Conservation (phyloP, 2,329 filamentous ascomycete genomes). For the Boeremia exigua region DNA sequence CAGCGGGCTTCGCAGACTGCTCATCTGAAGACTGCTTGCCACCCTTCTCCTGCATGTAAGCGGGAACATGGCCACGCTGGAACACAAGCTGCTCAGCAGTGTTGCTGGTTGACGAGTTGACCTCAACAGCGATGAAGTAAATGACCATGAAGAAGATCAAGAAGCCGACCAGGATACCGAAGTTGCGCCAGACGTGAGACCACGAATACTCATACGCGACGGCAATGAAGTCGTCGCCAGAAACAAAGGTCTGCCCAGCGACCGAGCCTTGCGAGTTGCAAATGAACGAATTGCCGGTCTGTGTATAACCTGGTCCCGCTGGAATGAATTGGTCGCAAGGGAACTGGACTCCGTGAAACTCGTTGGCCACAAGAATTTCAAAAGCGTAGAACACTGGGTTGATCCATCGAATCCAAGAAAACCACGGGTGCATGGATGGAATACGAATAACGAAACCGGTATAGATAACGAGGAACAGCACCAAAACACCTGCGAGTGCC, state of each 20-base stretch:
- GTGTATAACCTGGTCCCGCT: slow-evolving; percentile 42
- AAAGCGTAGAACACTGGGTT: slow-evolving; percentile 82
- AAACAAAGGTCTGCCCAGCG: slow-evolving; percentile 47
- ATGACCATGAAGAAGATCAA: slow-evolving; percentile 67
- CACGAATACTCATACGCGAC: slow-evolving; percentile 47
- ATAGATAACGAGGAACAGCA: slow-evolving; percentile 68
- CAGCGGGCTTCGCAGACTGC: slow-evolving; percentile 38
- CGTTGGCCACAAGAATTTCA: slow-evolving; percentile 80
- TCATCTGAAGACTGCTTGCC: slow-evolving; percentile 43
- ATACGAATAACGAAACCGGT: slow-evolving; percentile 74
- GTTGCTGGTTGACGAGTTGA: slow-evolving; percentile 68
- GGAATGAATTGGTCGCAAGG: slow-evolving; percentile 49
- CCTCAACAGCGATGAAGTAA: slow-evolving; percentile 69
- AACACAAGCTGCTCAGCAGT: slow-evolving; percentile 75
- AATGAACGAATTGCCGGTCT: slow-evolving; percentile 39
- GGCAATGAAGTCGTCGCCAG: slow-evolving; percentile 47
- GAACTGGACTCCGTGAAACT: slow-evolving; percentile 53
- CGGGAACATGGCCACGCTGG: slow-evolving; percentile 52
- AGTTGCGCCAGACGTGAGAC: slow-evolving; percentile 55
- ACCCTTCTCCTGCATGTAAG: slow-evolving; percentile 43
- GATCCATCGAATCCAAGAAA: slow-evolving; percentile 60
- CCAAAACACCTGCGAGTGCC: slow-evolving; percentile 61
- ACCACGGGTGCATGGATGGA: slow-evolving; percentile 60
- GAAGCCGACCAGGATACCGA: slow-evolving; percentile 69
- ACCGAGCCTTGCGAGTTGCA: slow-evolving; percentile 50